These are phyloP conservation scores for Skeletonema potamos DNA, from an alignment of 108 stramenopile species.

Conservation along the genomic window DNA sequence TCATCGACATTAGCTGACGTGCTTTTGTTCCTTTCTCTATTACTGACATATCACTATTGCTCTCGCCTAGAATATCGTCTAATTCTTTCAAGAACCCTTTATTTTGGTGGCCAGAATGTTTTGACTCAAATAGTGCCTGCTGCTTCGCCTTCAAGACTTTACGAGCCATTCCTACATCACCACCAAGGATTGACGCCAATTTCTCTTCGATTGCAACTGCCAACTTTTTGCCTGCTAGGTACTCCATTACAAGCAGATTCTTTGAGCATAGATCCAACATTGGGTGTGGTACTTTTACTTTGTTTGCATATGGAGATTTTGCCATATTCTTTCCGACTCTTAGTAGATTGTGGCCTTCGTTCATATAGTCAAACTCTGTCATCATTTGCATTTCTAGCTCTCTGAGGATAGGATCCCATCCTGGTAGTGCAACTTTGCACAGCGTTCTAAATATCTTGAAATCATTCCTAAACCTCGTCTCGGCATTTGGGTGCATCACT, in stretches of 20 bases:
- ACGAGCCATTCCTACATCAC: conserved; percentile 35
- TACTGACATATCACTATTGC: neutral
- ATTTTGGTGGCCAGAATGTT: conserved; percentile 13
- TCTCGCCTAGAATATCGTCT: conserved; percentile 19
- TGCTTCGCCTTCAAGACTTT: conserved; percentile 50
- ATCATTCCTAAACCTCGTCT: conserved; percentile 64
- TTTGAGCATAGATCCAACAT: conserved; percentile 48
- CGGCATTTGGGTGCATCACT: conserved; percentile 69
- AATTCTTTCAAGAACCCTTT: conserved; percentile 32
- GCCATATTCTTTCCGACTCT: conserved; percentile 53
- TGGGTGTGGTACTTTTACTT: conserved; percentile 59
- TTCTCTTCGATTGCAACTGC: conserved; percentile 54
- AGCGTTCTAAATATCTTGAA: conserved; percentile 70
- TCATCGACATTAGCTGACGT: conserved; percentile 33
- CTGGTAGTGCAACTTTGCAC: conserved; percentile 66
- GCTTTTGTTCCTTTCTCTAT: conserved; percentile 12
- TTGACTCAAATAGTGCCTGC: conserved; percentile 42
- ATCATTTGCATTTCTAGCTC: conserved; percentile 67
- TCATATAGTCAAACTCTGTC: conserved; percentile 72
- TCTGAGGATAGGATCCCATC: conserved; percentile 69
- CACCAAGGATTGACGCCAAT: conserved; percentile 45
- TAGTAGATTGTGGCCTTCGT: conserved; percentile 55
- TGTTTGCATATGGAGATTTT: conserved; percentile 41
- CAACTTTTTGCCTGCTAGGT: conserved; percentile 61
- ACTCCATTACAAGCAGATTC: conserved; percentile 73